phyloP scores from a whole-genome alignment of 2,329 filamentous ascomycete species.

The Fusarium euwallaceae region DNA sequence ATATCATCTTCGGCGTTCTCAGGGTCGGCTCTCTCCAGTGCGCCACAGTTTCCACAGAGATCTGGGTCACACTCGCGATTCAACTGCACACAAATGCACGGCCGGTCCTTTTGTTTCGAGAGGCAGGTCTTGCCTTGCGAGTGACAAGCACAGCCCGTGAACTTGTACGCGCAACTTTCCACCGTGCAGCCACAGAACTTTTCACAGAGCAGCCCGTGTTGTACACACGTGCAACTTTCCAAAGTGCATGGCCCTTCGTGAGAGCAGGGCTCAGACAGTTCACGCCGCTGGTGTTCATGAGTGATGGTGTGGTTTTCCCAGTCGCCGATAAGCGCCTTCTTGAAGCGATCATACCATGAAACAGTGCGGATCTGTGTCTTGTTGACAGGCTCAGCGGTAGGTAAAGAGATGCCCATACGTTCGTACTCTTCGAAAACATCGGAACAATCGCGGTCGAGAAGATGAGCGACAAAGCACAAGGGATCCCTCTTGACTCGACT shows the following conservation, averaged over 20 bases:
- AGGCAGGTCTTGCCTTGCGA: slow-evolving; percentile 70
- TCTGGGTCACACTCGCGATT: slow-evolving; percentile 86
- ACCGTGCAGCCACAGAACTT: slow-evolving; percentile 76
- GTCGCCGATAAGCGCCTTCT: slow-evolving; percentile 66
- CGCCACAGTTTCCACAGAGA: slow-evolving; percentile 79
- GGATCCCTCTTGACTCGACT: slow-evolving; percentile 58
- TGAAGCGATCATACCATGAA: slow-evolving; percentile 69
- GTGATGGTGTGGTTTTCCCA: slow-evolving; percentile 69
- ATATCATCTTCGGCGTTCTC: slow-evolving; percentile 71
- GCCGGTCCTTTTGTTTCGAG: slow-evolving; percentile 66
- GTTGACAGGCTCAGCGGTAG: slow-evolving; percentile 44
- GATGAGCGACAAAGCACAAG: slow-evolving; percentile 64
- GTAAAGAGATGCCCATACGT: slow-evolving; percentile 42
- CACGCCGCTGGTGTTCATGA: slow-evolving; percentile 68
- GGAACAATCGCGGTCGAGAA: slow-evolving; percentile 66
- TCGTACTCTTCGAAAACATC: slow-evolving; percentile 59
- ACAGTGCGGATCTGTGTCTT: slow-evolving; percentile 59
- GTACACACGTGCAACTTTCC: slow-evolving; percentile 73
- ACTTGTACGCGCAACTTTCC: slow-evolving; percentile 71
- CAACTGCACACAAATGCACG: slow-evolving; percentile 78
- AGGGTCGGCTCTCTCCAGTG: slow-evolving; percentile 76
- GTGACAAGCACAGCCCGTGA: slow-evolving; percentile 76
- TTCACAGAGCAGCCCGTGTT: slow-evolving; percentile 75
- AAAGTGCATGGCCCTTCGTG: slow-evolving; percentile 77
- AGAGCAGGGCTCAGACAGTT: slow-evolving; percentile 73